Evolutionary conservation across 2,329 filamentous ascomycete genomes (phyloP).

Genomic region (Sarocladiaceae sp.): DNA sequence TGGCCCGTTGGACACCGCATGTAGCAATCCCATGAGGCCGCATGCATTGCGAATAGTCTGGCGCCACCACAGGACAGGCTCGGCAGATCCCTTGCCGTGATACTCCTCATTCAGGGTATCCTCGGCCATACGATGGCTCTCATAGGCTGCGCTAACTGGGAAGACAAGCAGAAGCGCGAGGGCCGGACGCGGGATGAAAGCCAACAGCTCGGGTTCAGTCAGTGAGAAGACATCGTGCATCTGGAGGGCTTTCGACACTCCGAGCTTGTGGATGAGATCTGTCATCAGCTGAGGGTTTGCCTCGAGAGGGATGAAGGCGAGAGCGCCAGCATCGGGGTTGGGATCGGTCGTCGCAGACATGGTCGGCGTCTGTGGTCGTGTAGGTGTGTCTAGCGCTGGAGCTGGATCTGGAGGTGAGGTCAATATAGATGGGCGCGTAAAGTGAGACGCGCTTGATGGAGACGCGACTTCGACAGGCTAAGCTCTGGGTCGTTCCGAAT

Average conservation of each 20-base stretch:
- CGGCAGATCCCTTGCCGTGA: conserved; percentile 55
- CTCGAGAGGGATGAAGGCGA: conserved; percentile 52
- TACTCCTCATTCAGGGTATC: conserved; percentile 62
- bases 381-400: neutral
- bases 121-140: conserved; percentile 67
- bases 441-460: neutral
- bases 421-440: neutral
- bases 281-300: conserved; percentile 88
- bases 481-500: neutral
- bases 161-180: conserved; percentile 89
- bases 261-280: conserved; percentile 72
- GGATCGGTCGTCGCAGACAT: conserved; percentile 32
- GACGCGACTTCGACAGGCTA: neutral
- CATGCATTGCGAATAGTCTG: conserved; percentile 95
- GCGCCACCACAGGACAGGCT: conserved; percentile 87
- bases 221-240: conserved; percentile 93
- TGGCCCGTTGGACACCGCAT: conserved; percentile 72
- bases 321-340: conserved; percentile 26
- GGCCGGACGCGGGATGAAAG: conserved; percentile 81
- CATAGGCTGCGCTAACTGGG: conserved; percentile 73
- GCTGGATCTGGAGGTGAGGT: neutral
- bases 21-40: conserved; percentile 81
- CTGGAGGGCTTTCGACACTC: conserved; percentile 67
- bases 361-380: neutral
- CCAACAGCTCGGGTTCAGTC: conserved; percentile 75